Percentiles rank a stretch among this genome's conserved stretches.
Evolutionary conservation across 2,329 filamentous ascomycete genomes (phyloP).

Genomic region (Alternaria metachromatica): DNA sequence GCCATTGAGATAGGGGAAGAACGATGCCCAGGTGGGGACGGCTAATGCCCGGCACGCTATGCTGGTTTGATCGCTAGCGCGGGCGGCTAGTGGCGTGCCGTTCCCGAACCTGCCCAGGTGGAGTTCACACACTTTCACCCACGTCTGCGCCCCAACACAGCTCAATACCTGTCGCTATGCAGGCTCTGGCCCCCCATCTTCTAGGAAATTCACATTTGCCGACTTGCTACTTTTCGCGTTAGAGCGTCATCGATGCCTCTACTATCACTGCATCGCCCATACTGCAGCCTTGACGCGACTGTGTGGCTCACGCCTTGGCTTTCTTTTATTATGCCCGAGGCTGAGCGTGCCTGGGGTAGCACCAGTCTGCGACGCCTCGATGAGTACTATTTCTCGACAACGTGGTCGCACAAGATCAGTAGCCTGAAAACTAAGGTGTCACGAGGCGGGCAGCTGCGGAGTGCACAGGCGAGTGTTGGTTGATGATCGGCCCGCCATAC

Average conservation of each 20-base stretch:
- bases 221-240: neutral
- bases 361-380: neutral
- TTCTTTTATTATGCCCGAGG: conserved; percentile 6
- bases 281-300: neutral
- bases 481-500: conserved; percentile 7
- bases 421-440: neutral
- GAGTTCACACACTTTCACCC: neutral
- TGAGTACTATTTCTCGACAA: neutral
- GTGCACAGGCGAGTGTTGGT: neutral
- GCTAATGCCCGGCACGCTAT: neutral
- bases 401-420: neutral
- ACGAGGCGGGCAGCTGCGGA: conserved; percentile 5
- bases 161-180: neutral
- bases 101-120: neutral
- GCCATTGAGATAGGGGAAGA: neutral
- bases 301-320: neutral
- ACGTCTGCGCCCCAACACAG: neutral
- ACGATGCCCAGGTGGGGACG: neutral
- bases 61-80: neutral
- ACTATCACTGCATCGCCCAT: neutral
- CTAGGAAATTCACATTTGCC: neutral
- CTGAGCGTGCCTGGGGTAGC: conserved; percentile 10
- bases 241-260: neutral
- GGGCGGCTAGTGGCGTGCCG: neutral
- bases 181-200: neutral